phyloP scores from a whole-genome alignment of 2,329 filamentous ascomycete genomes.

The Aureobasidium sp. region DNA sequence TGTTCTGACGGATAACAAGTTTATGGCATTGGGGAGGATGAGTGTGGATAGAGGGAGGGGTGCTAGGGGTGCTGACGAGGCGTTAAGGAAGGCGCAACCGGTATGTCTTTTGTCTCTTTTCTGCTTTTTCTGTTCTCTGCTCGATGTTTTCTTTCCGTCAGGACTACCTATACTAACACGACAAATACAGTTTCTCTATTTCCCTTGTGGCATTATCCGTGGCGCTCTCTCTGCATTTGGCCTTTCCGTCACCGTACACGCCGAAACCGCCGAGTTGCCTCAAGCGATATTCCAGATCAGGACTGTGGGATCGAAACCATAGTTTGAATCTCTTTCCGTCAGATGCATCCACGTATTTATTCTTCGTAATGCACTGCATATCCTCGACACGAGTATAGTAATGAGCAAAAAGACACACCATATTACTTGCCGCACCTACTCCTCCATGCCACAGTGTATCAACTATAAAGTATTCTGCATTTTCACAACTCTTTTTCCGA shows the following conservation, averaged over 20 bases:
- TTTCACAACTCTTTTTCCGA: too few relatives aligned
- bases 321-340: too few relatives aligned
- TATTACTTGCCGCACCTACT: too few relatives aligned
- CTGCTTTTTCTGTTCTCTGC: background rate
- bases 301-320: conserved; percentile 63
- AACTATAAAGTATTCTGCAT: too few relatives aligned
- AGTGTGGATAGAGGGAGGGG: conserved; percentile 55
- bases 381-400: too few relatives aligned
- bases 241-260: conserved; percentile 84
- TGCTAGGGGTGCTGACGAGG: conserved; percentile 28
- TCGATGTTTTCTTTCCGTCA: background rate
- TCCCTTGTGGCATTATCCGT: conserved; percentile 86
- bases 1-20: conserved; percentile 87
- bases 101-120: conserved; percentile 43
- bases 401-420: too few relatives aligned
- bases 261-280: conserved; percentile 80
- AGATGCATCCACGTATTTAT: too few relatives aligned
- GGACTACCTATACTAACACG: background rate
- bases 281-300: conserved; percentile 94
- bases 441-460: too few relatives aligned
- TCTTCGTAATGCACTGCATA: too few relatives aligned
- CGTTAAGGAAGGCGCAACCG: conserved; percentile 67
- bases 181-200: conserved; percentile 70
- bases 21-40: conserved; percentile 85
- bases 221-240: conserved; percentile 90